A percentile compares a stretch with the other conserved stretches of the same genome.
Conservation (phyloP, 305 asterid species). For the Solanum aculeatissimum region DNA sequence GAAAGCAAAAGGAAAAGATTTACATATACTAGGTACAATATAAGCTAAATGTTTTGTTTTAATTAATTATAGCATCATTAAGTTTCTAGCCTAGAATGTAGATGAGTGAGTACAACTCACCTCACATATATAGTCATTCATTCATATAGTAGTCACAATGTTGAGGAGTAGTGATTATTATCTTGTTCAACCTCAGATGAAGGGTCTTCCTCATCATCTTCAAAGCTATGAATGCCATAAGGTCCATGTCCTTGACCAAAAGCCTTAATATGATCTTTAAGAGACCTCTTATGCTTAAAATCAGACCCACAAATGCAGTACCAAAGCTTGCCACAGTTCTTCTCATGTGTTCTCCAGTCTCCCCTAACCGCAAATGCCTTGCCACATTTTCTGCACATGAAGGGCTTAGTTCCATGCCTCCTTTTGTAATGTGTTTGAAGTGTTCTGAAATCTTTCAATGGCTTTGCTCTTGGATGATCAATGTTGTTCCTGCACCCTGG, state of each 20-base stretch:
- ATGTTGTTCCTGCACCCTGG: conserved; percentile 81
- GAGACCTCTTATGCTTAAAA: conserved; percentile 81
- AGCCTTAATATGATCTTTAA: conserved; percentile 77
- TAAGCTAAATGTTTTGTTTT: not conserved
- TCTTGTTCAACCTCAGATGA: conserved; percentile 77
- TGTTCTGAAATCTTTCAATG: conserved; percentile 78
- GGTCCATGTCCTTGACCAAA: conserved; percentile 79
- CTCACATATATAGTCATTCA: not conserved
- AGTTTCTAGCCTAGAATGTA: not conserved
- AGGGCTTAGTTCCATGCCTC: conserved; percentile 84
- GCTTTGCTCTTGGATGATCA: conserved; percentile 83
- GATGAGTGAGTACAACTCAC: too few relatives aligned
- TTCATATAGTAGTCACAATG: not conserved
- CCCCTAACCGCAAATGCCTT: conserved; percentile 89
- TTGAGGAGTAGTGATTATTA: not conserved
- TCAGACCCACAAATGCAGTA: conserved; percentile 80
- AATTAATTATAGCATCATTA: not conserved
- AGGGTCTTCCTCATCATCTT: conserved; percentile 65
- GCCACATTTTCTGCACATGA: conserved; percentile 80
- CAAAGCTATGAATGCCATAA: conserved; percentile 34
- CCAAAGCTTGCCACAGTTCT: conserved; percentile 89
- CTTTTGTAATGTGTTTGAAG: conserved; percentile 90
- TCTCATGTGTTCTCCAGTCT: conserved; percentile 88
- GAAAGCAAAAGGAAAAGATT: not conserved
- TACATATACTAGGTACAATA: not conserved